Evolutionary conservation across 495 filamentous ascomycete species (phyloP).

Genomic region (Aspergillus nidulans): DNA sequence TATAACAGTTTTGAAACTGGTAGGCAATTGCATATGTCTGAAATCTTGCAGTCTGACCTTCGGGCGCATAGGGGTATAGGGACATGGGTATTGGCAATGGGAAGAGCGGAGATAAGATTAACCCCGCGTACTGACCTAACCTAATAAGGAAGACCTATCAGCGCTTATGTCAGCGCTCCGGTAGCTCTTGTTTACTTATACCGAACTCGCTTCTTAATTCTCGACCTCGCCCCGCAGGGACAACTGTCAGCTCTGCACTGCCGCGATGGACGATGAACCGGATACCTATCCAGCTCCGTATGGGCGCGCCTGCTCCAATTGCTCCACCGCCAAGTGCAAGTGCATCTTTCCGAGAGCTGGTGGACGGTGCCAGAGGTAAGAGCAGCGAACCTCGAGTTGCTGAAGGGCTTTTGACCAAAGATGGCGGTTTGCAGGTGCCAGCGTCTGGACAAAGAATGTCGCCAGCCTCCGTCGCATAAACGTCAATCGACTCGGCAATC

Average conservation of each 20-base stretch:
- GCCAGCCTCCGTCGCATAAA: conserved; percentile 28
- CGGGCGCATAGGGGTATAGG: too few species aligned
- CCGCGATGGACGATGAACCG: neutral
- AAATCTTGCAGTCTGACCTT: too few species aligned
- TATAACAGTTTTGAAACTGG: too few species aligned
- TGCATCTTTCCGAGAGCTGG: conserved; percentile 40
- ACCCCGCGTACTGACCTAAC: neutral
- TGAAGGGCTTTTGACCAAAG: conserved; percentile 48
- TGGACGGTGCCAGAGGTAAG: conserved; percentile 45
- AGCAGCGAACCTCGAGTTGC: neutral
- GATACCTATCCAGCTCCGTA: conserved; percentile 25
- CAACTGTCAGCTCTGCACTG: neutral
- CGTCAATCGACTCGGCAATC: conserved; percentile 28
- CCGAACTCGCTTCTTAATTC: too few species aligned
- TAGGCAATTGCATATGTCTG: too few species aligned
- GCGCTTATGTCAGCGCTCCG: neutral
- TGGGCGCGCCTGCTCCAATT: conserved; percentile 53
- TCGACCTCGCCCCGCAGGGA: too few species aligned
- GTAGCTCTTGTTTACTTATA: neutral
- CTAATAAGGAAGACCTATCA: too few species aligned
- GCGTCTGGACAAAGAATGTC: conserved; percentile 43
- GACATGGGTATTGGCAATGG: too few species aligned
- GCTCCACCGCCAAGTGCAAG: conserved; percentile 52
- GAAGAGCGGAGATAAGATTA: neutral
- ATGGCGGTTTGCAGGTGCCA: conserved; percentile 47